Conservation (phyloP, 108 stramenopile species). For the Cyclotella cryptica region DNA sequence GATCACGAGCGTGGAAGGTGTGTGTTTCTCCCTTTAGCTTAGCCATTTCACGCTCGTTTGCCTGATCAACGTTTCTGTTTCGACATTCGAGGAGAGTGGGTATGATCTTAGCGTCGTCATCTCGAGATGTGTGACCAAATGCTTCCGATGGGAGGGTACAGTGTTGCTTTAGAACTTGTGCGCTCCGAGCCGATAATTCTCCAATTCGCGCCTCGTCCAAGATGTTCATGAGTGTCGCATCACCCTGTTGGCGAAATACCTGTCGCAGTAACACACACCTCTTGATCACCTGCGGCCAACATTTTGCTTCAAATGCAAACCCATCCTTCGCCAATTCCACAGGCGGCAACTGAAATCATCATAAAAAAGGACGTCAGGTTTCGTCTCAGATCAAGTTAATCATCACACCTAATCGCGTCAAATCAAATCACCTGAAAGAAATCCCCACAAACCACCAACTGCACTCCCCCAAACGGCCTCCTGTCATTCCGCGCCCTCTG, state of each 20-base stretch:
- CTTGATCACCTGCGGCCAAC: conserved; percentile 58
- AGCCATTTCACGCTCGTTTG: conserved; percentile 66
- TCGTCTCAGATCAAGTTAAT: no score
- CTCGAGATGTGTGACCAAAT: conserved; percentile 18
- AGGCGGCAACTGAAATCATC: no score
- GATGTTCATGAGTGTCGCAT: conserved; percentile 66
- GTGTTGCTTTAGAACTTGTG: conserved; percentile 29
- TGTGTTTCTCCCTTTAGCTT: conserved; percentile 55
- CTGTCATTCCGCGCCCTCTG: conserved; percentile 54
- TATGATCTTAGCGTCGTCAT: conserved; percentile 36
- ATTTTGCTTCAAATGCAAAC: conserved; percentile 73
- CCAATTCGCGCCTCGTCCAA: conserved; percentile 84
- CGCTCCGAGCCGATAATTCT: conserved; percentile 41
- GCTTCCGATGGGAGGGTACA: conserved; percentile 29
- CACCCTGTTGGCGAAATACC: conserved; percentile 84
- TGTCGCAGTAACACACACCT: conserved; percentile 58
- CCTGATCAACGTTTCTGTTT: conserved; percentile 79
- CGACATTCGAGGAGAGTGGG: conserved; percentile 72
- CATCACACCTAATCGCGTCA: no score
- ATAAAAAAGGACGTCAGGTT: no score
- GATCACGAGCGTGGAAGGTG: conserved; percentile 64
- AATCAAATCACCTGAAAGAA: no score
- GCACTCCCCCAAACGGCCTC: conserved; percentile 89
- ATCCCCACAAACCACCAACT: conserved; percentile 93
- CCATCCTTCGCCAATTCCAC: conserved; percentile 53